A percentile compares a stretch with the other conserved stretches of the same genome.
These are phyloP conservation scores for Russula sp. DNA, from an alignment of 768 basidiomycete species.

Conservation along the genomic window DNA sequence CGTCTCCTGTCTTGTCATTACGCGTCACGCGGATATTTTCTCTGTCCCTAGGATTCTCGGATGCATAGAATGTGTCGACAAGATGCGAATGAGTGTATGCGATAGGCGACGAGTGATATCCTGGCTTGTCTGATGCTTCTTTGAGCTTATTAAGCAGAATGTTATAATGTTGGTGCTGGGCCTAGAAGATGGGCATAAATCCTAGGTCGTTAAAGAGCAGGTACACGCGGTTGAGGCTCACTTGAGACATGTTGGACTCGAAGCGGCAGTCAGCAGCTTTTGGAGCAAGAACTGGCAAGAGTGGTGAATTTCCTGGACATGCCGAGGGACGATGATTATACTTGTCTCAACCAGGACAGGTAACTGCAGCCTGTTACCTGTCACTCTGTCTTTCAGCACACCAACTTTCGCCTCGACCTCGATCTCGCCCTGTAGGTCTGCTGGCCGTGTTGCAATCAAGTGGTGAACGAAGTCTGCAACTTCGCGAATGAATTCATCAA, in stretches of 20 bases:
- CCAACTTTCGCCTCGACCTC: conserved; percentile 94
- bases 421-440: conserved; percentile 45
- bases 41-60: conserved; percentile 32
- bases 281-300: conserved; percentile 54
- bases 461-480: conserved; percentile 85
- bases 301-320: conserved; percentile 5
- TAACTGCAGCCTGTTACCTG: conserved; percentile 51
- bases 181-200: conserved; percentile 36
- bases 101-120: conserved; percentile 50
- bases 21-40: conserved; percentile 78
- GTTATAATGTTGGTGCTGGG: conserved; percentile 86
- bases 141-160: conserved; percentile 77
- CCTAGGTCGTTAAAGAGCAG: background rate
- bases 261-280: conserved; percentile 62
- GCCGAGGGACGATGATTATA: conserved; percentile 26
- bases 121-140: conserved; percentile 44
- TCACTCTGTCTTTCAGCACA: conserved; percentile 49
- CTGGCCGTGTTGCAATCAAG: conserved; percentile 49
- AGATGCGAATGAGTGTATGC: conserved; percentile 71
- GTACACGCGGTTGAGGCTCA: conserved; percentile 34
- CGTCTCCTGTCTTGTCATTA: conserved; percentile 63
- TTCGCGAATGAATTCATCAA: conserved; percentile 90
- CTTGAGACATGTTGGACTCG: conserved; percentile 88
- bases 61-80: conserved; percentile 69
- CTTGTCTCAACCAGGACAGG: conserved; percentile 82